Percentiles rank a stretch among this genome's conserved stretches.
Conservation (phyloP, 179 eudicot genomes). For the Silene noctiflora region DNA sequence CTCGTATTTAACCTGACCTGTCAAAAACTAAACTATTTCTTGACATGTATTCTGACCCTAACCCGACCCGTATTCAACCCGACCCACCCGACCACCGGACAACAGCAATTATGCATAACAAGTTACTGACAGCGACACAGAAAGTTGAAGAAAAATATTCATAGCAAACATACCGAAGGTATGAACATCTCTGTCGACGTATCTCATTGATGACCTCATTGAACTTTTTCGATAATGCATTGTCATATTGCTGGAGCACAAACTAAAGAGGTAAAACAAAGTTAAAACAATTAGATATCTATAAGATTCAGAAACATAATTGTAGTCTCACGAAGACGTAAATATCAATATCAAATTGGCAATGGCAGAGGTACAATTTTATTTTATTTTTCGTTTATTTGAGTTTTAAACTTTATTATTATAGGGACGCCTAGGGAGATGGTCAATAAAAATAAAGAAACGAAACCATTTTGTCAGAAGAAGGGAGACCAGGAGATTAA, state of each 20-base stretch:
- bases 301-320: background rate
- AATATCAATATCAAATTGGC: slow-evolving; percentile 3
- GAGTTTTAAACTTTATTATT: background rate
- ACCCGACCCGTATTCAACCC: too few relatives aligned
- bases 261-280: slow-evolving; percentile 41
- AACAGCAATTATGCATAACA: background rate
- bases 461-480: too few relatives aligned
- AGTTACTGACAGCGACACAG: background rate
- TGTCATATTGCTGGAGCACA: slow-evolving; percentile 80
- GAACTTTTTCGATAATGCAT: slow-evolving; percentile 77
- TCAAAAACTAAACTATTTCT: background rate
- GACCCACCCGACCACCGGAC: too few relatives aligned
- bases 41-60: background rate
- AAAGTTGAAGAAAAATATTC: slow-evolving; percentile 13
- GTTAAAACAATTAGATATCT: slow-evolving; percentile 1
- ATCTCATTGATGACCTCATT: slow-evolving; percentile 88
- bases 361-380: background rate
- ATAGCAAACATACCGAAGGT: slow-evolving; percentile 61
- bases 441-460: too few relatives aligned
- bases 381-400: too few relatives aligned
- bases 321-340: background rate
- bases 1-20: too few relatives aligned
- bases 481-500: background rate
- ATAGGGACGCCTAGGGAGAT: too few relatives aligned
- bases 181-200: slow-evolving; percentile 86